phyloP scores from a whole-genome alignment of 345 rosid species.

The Hibiscus tridactylites region DNA sequence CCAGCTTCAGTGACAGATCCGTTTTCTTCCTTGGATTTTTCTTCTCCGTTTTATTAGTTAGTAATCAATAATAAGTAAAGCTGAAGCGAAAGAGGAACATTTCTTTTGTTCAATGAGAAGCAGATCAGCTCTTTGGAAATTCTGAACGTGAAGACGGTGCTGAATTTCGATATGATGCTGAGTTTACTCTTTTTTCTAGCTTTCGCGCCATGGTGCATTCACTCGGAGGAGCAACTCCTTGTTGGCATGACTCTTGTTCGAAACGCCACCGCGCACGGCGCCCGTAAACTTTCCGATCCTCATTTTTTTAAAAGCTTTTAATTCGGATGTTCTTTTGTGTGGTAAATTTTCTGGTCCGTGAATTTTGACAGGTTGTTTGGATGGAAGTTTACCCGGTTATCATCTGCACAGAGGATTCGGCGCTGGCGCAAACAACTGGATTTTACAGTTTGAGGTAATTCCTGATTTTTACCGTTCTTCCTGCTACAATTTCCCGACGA shows the following conservation, averaged over 20 bases:
- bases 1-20: background rate
- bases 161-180: background rate
- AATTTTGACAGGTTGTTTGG: slow-evolving; percentile 59
- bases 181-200: slow-evolving; percentile 19
- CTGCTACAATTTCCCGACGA: background rate
- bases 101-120: background rate
- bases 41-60: background rate
- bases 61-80: background rate
- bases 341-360: background rate
- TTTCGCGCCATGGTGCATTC: slow-evolving; percentile 13
- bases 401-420: slow-evolving; percentile 77
- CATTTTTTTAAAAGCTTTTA: background rate
- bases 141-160: background rate
- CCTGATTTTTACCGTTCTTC: background rate
- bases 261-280: slow-evolving; percentile 52
- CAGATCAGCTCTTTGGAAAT: background rate
- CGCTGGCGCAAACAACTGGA: slow-evolving; percentile 70
- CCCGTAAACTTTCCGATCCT: slow-evolving; percentile 38
- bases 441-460: slow-evolving; percentile 84
- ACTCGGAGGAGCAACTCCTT: slow-evolving; percentile 28
- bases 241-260: slow-evolving; percentile 72
- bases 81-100: background rate
- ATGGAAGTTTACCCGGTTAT: slow-evolving; percentile 89
- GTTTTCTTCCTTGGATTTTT: background rate
- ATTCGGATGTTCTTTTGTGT: no score